Base-by-base conservation (phyloP, 78 protist genomes). In the Chrysochromulina parva region DNA sequence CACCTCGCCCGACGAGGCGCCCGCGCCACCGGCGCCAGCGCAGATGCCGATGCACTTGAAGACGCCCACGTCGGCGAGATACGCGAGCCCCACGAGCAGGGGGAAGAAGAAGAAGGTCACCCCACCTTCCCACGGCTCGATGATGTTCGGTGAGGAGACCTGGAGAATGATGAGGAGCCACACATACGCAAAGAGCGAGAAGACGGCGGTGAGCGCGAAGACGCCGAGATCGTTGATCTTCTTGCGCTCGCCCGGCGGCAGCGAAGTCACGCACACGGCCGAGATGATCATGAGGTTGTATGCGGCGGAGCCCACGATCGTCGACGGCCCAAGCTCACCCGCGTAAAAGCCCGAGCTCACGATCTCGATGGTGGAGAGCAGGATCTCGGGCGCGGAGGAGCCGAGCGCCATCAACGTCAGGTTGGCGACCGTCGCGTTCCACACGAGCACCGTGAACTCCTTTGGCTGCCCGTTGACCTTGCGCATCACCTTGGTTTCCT, bases 381-480 rank as follows among this genome's bases (percentile, higher is more conserved):
- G 69, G 0, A 62, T 62, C 69, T 90, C 93, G 6, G 93, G 93
- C 2, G 93, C 86, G 11, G 86, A 69, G 38, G 93, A 90, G 7
- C 93, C 93, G 50, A 90, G 88, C 38, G 93, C 93, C 78, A 90
- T 59, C n/a, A 90, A 88, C 24, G 89, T 81, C 67, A 90, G 57
- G 59, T 90, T 90, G 4, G 93, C 93, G 26, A 90, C 89, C 2
- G 93, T 82, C 5, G 85, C 59, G 60, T 90, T 90, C 89, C 89
- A 82, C 66, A 90, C 88, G 38, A 10, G 38, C 69, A 62, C 69
- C 7, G 69, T 62, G 38, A 24, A 24, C 26, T 1, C 26, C 24
- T 3, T 3, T 38, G 1, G 7, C 14, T 1, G 7, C 11, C n/a
- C 73, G 47, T 14, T 0, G 9, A 24, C 38, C 47, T 1, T 24